Conservation (phyloP, 202 grass and related monocot genomes). For the Eragrostis tef region DNA sequence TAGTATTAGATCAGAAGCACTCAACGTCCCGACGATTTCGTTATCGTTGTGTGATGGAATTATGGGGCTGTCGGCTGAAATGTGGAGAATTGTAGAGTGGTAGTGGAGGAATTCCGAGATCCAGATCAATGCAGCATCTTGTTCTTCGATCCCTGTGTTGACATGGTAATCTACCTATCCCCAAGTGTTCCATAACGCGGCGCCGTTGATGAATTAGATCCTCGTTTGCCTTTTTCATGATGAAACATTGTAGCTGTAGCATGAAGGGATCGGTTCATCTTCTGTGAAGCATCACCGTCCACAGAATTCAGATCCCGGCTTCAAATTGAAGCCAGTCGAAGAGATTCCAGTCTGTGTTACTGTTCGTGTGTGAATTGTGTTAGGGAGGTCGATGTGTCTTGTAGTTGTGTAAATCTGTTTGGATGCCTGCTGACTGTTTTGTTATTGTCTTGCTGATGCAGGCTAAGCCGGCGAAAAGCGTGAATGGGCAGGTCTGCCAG, state of each 20-base stretch:
- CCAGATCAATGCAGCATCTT: constrained; percentile 1
- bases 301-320: neutral
- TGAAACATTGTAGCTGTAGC: neutral
- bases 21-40: neutral
- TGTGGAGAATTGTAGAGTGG: neutral
- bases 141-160: neutral
- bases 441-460: constrained; percentile 50
- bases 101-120: neutral
- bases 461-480: constrained; percentile 63
- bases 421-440: constrained; percentile 38
- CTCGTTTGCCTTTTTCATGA: neutral
- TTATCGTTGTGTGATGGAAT: neutral
- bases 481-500: constrained; percentile 78
- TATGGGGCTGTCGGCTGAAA: neutral
- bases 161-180: neutral
- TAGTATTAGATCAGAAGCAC: neutral
- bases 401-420: constrained; percentile 20
- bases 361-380: neutral
- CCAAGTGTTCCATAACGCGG: neutral
- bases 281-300: neutral
- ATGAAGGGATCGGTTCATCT: neutral
- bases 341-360: neutral
- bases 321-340: neutral
- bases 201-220: constrained; percentile 1
- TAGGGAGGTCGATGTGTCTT: neutral